Conservation (phyloP, 257 asterid species). For the Capsicum chinense region DNA sequence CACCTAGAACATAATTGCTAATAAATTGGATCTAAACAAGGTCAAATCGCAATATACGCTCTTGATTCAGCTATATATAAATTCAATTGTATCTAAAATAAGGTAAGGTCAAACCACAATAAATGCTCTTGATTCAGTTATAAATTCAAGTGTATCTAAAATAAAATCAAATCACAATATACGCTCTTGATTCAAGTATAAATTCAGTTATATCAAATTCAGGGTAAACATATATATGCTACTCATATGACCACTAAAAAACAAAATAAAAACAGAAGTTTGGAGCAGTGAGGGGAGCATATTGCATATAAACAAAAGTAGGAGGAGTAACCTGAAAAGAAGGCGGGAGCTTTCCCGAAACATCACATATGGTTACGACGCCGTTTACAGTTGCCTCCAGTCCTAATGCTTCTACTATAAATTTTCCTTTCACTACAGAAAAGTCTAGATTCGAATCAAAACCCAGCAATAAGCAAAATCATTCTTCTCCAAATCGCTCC, state of each 20-base stretch:
- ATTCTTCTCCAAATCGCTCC: neutral
- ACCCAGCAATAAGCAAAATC: neutral
- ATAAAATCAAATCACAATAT: too few relatives aligned
- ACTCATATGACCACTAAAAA: neutral
- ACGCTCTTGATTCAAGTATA: too few relatives aligned
- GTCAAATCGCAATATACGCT: too few relatives aligned
- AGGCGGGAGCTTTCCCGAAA: neutral
- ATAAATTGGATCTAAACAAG: too few relatives aligned
- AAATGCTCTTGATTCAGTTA: too few relatives aligned
- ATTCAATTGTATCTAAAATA: too few relatives aligned
- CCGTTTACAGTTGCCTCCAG: neutral
- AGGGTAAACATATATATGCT: neutral
- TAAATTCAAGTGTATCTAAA: too few relatives aligned
- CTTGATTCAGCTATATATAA: too few relatives aligned
- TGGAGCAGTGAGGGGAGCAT: neutral
- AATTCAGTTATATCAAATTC: too few relatives aligned
- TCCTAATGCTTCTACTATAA: neutral
- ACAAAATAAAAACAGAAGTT: neutral
- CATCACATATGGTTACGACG: neutral
- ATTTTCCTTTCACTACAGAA: neutral
- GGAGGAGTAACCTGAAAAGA: neutral
- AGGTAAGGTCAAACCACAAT: too few relatives aligned
- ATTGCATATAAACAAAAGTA: neutral
- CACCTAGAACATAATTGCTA: too few relatives aligned
- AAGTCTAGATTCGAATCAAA: neutral